A percentile compares a stretch with the other conserved stretches of the same genome.
Evolutionary conservation across 371 early-diverging fungal genomes (phyloP).

Genomic region (Saksenaea oblongispora): DNA sequence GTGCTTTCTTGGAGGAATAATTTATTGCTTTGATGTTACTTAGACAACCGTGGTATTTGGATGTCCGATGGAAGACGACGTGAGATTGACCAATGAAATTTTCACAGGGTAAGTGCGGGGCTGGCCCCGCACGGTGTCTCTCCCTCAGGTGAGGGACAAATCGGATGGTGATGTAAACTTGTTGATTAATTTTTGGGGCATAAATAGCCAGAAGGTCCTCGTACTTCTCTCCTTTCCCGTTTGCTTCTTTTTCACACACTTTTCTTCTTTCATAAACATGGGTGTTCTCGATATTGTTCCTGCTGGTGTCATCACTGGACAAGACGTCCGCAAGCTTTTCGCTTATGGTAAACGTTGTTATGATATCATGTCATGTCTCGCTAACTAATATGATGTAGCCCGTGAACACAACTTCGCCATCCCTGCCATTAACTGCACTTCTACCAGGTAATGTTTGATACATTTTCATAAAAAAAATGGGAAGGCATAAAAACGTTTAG

Average conservation of each 20-base stretch:
- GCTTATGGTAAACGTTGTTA: background rate
- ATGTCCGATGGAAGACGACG: background rate
- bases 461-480: background rate
- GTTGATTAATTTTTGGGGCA: background rate
- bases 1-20: background rate
- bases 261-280: conserved; percentile 40
- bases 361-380: background rate
- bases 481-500: no score
- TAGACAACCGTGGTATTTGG: background rate
- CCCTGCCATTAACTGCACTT: conserved; percentile 94
- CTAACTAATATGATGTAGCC: conserved; percentile 37
- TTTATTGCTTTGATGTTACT: background rate
- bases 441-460: conserved; percentile 57
- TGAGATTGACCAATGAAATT: background rate
- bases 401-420: conserved; percentile 85
- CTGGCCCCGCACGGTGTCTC: background rate
- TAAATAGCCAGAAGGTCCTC: background rate
- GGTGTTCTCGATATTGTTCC: conserved; percentile 82
- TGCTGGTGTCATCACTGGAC: conserved; percentile 88
- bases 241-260: conserved; percentile 25
- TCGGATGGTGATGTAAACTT: conserved; percentile 4
- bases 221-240: background rate
- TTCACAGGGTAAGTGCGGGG: conserved; percentile 1
- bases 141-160: conserved; percentile 3
- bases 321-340: conserved; percentile 57